Evolutionary conservation across 805 yeast genomes (phyloP).

Genomic region (Yamadazyma paraphyllophila): DNA sequence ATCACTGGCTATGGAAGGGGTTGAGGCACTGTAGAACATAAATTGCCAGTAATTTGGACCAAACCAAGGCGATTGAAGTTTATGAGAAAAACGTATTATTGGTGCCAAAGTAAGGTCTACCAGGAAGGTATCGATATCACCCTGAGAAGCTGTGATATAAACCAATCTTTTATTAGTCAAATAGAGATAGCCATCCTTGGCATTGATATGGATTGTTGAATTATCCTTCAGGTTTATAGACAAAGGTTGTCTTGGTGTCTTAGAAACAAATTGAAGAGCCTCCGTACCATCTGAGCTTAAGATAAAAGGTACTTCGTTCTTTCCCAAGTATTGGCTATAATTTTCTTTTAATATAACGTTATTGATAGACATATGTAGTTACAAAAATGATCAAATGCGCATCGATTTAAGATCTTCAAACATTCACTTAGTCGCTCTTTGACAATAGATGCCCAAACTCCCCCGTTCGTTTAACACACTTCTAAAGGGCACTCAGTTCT

Average conservation of each 20-base stretch:
- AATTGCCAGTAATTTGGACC: slow-evolving; percentile 52
- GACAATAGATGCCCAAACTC: neutral
- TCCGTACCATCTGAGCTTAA: slow-evolving; percentile 19
- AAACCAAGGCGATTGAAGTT: slow-evolving; percentile 50
- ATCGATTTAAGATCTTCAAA: neutral
- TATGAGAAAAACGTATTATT: slow-evolving; percentile 34
- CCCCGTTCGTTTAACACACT: slow-evolving; percentile 26
- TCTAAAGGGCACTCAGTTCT: slow-evolving; percentile 17
- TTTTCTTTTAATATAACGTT: slow-evolving; percentile 19
- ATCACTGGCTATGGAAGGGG: slow-evolving; percentile 35
- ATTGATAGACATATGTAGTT: slow-evolving; percentile 27
- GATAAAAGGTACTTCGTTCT: slow-evolving; percentile 17
- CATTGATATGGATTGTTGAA: slow-evolving; percentile 23
- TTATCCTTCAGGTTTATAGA: slow-evolving; percentile 19
- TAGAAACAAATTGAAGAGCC: slow-evolving; percentile 12
- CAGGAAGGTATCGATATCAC: slow-evolving; percentile 43
- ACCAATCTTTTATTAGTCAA: slow-evolving; percentile 44
- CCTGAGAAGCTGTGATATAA: slow-evolving; percentile 36
- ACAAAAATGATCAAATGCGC: neutral
- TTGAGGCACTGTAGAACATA: slow-evolving; percentile 32
- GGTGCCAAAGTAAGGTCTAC: slow-evolving; percentile 29
- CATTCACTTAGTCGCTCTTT: neutral
- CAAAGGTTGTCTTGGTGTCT: slow-evolving; percentile 28
- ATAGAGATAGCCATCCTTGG: slow-evolving; percentile 39
- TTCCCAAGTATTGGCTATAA: slow-evolving; percentile 7